Evolutionary conservation across 2,329 filamentous ascomycete genomes (phyloP).

Genomic region (Botrytis cinerea): DNA sequence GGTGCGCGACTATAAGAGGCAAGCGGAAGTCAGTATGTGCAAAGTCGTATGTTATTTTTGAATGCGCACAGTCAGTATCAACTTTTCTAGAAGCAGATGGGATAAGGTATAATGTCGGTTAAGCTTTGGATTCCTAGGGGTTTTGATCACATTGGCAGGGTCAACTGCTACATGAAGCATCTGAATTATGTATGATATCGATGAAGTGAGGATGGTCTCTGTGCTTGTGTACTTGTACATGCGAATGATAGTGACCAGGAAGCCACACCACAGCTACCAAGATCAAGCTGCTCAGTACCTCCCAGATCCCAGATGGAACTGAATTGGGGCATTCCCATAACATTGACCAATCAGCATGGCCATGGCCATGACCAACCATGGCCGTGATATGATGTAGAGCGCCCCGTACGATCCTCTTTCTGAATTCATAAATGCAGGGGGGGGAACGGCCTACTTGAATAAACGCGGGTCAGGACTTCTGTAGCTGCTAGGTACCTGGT

Average conservation of each 20-base stretch:
- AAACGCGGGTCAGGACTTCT: slow-evolving; percentile 12
- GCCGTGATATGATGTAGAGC: not conserved
- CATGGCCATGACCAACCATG: not conserved
- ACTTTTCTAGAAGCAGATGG: not conserved
- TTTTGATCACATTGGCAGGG: not conserved
- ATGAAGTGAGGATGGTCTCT: not conserved
- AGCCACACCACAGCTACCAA: not conserved
- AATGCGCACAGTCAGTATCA: not conserved
- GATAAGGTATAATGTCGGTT: not conserved
- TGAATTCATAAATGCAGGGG: slow-evolving; percentile 3
- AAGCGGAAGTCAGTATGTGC: not conserved
- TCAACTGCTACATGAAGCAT: not conserved
- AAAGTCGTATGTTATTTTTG: not conserved
- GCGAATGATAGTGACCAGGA: not conserved
- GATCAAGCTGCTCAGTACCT: not conserved
- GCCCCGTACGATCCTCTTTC: not conserved
- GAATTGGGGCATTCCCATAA: not conserved
- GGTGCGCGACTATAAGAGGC: not conserved
- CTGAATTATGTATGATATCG: not conserved
- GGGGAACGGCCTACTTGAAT: slow-evolving; percentile 2
- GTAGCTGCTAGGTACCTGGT: not conserved
- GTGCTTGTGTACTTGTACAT: too few relatives aligned
- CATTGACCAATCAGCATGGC: not conserved
- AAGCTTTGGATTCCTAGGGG: not conserved
- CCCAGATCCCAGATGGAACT: not conserved